phyloP scores from a whole-genome alignment of 345 rosid species.

The Linum lewisii region DNA sequence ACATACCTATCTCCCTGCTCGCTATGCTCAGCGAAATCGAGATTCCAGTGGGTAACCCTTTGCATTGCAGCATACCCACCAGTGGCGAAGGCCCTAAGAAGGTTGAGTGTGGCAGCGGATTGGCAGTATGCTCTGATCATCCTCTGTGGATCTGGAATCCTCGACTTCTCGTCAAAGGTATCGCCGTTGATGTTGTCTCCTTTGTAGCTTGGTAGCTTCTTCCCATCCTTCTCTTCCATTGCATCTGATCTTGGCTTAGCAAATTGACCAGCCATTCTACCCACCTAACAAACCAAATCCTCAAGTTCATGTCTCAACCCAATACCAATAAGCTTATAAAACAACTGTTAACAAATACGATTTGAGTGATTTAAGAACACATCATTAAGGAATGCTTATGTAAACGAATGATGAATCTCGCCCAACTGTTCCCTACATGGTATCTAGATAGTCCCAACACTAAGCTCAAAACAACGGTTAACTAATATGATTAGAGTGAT shows the following conservation, averaged over 20 bases:
- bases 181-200: constrained; percentile 25
- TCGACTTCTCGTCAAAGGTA: constrained; percentile 17
- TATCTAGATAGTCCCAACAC: too few species aligned
- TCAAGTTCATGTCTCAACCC: not conserved
- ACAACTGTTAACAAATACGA: not conserved
- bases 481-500: too few species aligned
- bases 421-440: too few species aligned
- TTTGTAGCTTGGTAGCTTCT: constrained; percentile 22
- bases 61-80: constrained; percentile 29
- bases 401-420: too few species aligned
- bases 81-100: constrained; percentile 25
- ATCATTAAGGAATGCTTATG: too few species aligned
- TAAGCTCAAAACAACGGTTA: too few species aligned
- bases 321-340: not conserved
- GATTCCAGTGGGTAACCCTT: constrained; percentile 25
- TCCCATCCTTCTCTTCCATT: constrained; percentile 21
- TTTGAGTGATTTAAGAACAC: not conserved
- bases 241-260: constrained; percentile 23
- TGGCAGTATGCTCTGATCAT: constrained; percentile 24
- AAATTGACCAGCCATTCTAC: constrained; percentile 29
- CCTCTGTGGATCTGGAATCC: constrained; percentile 23
- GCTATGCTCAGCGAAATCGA: constrained; percentile 20
- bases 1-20: constrained; percentile 25
- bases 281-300: constrained; percentile 13
- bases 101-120: constrained; percentile 21